Base-by-base conservation (phyloP, 164 flowering plant genomes). In the Annona squamosa region DNA sequence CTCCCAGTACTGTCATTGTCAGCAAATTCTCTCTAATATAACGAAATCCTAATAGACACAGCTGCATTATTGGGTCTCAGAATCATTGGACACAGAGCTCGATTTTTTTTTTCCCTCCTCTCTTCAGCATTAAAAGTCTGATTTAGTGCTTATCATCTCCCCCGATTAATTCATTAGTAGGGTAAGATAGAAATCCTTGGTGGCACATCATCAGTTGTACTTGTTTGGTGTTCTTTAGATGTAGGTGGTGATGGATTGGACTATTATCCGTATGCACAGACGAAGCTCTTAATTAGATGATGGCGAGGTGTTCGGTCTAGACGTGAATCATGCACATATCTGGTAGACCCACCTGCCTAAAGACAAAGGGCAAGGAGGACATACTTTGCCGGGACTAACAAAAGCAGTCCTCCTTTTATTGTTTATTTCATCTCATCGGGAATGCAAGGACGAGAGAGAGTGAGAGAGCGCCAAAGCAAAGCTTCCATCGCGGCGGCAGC, bases 391-490 rank as follows among this genome's bases (percentile, higher is more conserved):
- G 46, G 68, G 47, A 66, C 68, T 42, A 66, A 42, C 47, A 17
- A 63, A 63, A 63, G 66, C 42, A 70, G 37, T 10, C 13, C 72
- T 19, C 41, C 46, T 70, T 66, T 66, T 12, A 16, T 68, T 18
- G 10, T 45, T 68, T 41, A 10, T 65, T 65, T 26, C 37, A 26
- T 65, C 59, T 59, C 73, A 63, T 71, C 62, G 67, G 65, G 59
- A 59, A 56, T 68, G 44, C 61, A 74, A 68, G 44, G 75, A 68
- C 48, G 72, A 74, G 67, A 80, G 69, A 62, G 10, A 80, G 69
- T 48, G 10, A 47, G 67, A 67, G 46, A 10, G 13, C 62, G 65
- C 62, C 26, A 79, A 47, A 63, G 16, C 19, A 45, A 63, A 69
- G 65, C 44, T 71, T 52, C 26, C 6, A 67, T 56, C 5, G 66